Conservation (phyloP, 2,329 filamentous ascomycete species). For the Botrytis cinerea region DNA sequence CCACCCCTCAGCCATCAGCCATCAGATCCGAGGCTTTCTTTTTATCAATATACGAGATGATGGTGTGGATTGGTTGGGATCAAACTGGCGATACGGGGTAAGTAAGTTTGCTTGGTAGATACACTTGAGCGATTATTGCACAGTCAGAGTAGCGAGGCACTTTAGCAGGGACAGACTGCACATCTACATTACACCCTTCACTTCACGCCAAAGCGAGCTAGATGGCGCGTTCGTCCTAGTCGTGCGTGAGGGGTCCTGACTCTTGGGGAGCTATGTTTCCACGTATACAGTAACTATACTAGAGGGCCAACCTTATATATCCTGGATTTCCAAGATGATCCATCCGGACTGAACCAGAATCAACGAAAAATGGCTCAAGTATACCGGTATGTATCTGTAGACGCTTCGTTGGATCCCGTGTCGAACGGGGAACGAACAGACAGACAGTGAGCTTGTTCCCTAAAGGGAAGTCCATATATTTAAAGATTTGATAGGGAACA, state of each 20-base stretch:
- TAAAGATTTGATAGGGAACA: neutral
- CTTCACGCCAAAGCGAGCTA: neutral
- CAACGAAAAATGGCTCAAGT: neutral
- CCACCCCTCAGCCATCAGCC: neutral
- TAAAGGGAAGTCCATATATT: too few relatives aligned
- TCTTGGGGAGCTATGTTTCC: neutral
- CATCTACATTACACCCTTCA: neutral
- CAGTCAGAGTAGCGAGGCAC: too few relatives aligned
- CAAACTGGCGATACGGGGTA: neutral
- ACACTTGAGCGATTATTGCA: too few relatives aligned
- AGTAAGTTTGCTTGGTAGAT: too few relatives aligned
- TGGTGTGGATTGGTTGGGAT: neutral
- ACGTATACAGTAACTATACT: neutral
- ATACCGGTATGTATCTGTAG: too few relatives aligned
- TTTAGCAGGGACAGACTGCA: too few relatives aligned
- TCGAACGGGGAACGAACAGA: neutral
- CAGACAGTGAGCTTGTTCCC: neutral
- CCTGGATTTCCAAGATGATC: neutral
- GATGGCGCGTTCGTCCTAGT: neutral
- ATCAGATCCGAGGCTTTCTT: neutral
- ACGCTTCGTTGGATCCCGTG: neutral
- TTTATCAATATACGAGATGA: neutral
- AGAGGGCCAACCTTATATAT: neutral
- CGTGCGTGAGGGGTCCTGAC: neutral
- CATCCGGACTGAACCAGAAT: neutral